Evolutionary conservation across 202 grass and related monocot genomes (phyloP), one percentile per base, ranked within the genome.

Genomic region (Saccharum hybrid): DNA sequence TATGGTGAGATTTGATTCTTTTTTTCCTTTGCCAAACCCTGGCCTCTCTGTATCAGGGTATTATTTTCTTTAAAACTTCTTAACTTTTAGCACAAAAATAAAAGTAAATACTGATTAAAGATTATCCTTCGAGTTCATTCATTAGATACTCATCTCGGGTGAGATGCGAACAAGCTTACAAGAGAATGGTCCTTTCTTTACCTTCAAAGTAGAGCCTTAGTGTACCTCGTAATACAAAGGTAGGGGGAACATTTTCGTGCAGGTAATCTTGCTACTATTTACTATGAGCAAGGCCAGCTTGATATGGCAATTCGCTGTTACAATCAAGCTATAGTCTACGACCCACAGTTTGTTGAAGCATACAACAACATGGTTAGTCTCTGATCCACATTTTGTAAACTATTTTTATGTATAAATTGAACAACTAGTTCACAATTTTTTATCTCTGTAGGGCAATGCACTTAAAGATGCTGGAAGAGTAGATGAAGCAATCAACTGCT

Each of bases 401-500:
- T 57, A 46, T 60, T 18, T 84, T 43, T 72, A 39, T 81, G 71
- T 77, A 63, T 60, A 73, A 42, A 46, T 72, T 72, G 61, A 72
- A 46, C 68, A 78, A 15, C 45, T 68, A 66, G 23, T 78, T 75
- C 61, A 75, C 23, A 34, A 19, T 14, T 85, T 92, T 63, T 92
- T 63, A 41, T 77, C 21, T 77, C n/a, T 78, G 21, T 77, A 97
- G 94, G 94, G 96, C 21, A 99, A 99, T 88, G 96, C 93, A 83
- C 89, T 99, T 79, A 99, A 99, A 94, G 96, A 99, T 89, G 79
- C 88, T 94, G 96, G 96, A 69, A 92, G 81, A 89, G 86, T 96
- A n/a, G 96, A 99, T 83, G 96, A 99, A 52, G 91, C 96, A 91
- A 96, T 99, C 33, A 99, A 81, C 81, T 96, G 89, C 81, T 99